phyloP scores from a whole-genome alignment of 163 green algal genomes.

The Coccomyxa subellipsoidea region DNA sequence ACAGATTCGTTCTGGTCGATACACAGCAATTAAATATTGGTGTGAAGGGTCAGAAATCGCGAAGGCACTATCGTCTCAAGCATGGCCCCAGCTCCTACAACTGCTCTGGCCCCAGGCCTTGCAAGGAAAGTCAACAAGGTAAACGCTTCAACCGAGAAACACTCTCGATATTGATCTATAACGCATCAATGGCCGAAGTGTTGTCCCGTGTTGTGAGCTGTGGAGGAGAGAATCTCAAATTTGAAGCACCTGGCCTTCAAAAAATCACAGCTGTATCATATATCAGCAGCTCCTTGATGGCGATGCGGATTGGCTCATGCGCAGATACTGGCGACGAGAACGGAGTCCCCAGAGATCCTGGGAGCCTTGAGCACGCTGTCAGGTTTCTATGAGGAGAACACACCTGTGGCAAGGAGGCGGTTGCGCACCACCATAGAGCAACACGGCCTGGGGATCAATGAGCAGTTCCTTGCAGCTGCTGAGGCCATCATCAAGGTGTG shows the following conservation, averaged over 20 bases:
- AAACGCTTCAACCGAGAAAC: background rate
- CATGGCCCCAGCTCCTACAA: background rate
- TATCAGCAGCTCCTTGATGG: background rate
- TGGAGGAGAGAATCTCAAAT: background rate
- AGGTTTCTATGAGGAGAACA: slow-evolving; percentile 77
- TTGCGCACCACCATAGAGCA: slow-evolving; percentile 78
- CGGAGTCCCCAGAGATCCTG: slow-evolving; percentile 80
- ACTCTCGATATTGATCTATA: no score
- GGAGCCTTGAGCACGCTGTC: slow-evolving; percentile 75
- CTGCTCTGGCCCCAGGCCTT: slow-evolving; percentile 56
- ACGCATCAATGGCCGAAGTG: no score
- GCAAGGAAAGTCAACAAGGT: slow-evolving; percentile 84
- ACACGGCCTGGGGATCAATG: slow-evolving; percentile 63
- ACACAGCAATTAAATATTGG: no score
- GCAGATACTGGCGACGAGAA: slow-evolving; percentile 80
- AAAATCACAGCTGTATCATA: background rate
- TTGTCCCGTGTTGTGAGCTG: background rate
- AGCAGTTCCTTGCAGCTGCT: slow-evolving; percentile 64
- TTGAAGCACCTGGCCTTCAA: background rate
- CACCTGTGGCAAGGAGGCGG: slow-evolving; percentile 46
- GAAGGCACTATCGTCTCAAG: no score
- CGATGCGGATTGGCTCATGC: background rate
- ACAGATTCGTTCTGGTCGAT: no score
- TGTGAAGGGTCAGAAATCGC: no score
- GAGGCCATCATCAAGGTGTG: slow-evolving; percentile 64